Evolutionary conservation across 2,329 filamentous ascomycete genomes (phyloP), one percentile per base, ranked within the genome.

Genomic region (Sordariomycetes sp.): DNA sequence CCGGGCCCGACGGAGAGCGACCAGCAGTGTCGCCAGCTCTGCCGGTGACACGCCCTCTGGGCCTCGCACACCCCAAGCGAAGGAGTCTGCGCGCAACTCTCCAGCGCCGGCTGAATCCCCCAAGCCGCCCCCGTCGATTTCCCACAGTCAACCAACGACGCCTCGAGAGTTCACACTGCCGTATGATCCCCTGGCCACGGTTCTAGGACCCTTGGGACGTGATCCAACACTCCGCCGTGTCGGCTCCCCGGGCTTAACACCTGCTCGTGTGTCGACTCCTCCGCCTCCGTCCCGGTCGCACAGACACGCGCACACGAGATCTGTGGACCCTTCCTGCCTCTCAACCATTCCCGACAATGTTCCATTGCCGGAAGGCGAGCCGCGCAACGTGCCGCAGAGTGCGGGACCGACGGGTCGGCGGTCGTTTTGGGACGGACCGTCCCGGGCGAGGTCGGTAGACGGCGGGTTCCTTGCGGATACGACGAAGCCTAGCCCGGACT

Each of bases 11-110:
- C 76, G 75, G 57, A 75, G 83, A 61, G 82, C 83, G 50, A 71
- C 77, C 24, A 86, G 87, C 68, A 86, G 81, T 62, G 81, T 78
- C 53, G 81, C 83, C 52, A 89, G 84, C 57, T 77, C 76, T 1
- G 81, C 79, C 20, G 84, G 86, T 54, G 77, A 76, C 59, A 70
- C 79, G 61, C 67, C 56, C 18, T 50, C 58, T 22, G 43, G 34
- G 5, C 37, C 34, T 16, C 54, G 50, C 37, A 55, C 56, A 3
- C 56, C 22, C 3, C 50, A 57, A 14, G 48, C 55, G 22, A 37
- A 24, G 24, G 48, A 51, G 32, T 25, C 11, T 25, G 11, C 34
- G 12, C 55, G 55, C 8, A 35, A 51, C 51, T 18, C 20, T 20
- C 22, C 46, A 6, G 11, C 46, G 46, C n/a, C 20, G 12, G 46